Conservation (phyloP, 176 grass and related monocot species). For the Eragrostis nindensis region DNA sequence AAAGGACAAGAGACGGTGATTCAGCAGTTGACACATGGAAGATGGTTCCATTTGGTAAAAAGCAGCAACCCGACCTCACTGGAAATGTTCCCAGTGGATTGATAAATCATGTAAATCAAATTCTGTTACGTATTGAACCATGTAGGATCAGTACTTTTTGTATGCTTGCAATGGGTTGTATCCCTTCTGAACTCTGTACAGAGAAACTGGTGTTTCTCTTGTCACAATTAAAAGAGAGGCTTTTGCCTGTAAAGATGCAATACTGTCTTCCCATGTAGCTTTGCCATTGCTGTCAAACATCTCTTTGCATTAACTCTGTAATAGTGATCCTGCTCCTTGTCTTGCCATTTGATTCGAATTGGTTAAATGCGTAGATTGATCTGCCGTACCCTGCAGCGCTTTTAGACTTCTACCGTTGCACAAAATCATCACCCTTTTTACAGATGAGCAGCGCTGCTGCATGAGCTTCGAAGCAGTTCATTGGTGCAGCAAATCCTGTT, state of each 20-base stretch:
- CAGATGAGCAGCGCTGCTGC: not conserved
- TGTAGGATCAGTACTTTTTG: not conserved
- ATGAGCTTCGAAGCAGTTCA: not conserved
- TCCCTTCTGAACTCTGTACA: slow-evolving; percentile 20
- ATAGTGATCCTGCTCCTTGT: not conserved
- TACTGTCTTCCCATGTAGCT: not conserved
- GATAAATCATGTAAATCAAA: slow-evolving; percentile 42
- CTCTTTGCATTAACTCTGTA: too few relatives aligned
- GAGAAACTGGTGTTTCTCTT: slow-evolving; percentile 30
- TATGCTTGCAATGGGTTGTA: slow-evolving; percentile 10
- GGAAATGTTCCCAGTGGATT: slow-evolving; percentile 6
- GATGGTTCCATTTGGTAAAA: not conserved
- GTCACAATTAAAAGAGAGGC: not conserved
- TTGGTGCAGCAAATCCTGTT: not conserved
- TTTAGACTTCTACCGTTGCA: not conserved
- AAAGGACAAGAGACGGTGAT: slow-evolving; percentile 56
- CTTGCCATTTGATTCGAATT: not conserved
- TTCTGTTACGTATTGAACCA: slow-evolving; percentile 26
- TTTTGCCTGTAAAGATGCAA: slow-evolving; percentile 20
- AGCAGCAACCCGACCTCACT: not conserved
- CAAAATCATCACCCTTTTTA: not conserved
- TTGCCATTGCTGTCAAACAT: not conserved
- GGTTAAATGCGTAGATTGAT: not conserved
- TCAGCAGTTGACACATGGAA: slow-evolving; percentile 4
- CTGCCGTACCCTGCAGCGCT: not conserved